Evolutionary conservation across 148 eudicot genomes (phyloP).

Genomic region (Chenopodium formosanum): DNA sequence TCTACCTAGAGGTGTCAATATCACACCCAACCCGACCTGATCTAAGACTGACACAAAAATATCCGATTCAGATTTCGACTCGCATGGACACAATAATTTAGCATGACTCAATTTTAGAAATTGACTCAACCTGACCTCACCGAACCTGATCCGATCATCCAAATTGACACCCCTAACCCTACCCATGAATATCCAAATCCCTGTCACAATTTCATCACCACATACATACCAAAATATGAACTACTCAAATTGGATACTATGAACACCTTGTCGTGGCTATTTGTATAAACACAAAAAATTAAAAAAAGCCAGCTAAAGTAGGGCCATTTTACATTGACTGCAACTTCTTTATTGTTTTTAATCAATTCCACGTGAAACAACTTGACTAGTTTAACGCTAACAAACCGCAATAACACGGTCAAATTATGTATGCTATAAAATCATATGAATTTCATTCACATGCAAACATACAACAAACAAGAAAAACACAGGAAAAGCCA

Average conservation of each 20-base stretch:
- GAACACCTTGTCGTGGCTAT: background rate
- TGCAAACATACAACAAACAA: background rate
- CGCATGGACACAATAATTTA: too few relatives aligned
- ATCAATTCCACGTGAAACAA: slow-evolving; percentile 5
- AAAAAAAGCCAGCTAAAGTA: slow-evolving; percentile 3
- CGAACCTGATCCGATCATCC: too few relatives aligned
- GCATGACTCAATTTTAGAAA: too few relatives aligned
- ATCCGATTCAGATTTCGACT: too few relatives aligned
- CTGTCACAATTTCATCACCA: background rate
- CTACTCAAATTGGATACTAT: background rate
- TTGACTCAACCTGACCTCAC: too few relatives aligned
- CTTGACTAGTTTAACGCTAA: background rate
- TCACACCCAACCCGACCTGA: too few relatives aligned
- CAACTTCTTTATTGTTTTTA: background rate
- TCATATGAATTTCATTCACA: background rate
- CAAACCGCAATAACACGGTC: slow-evolving; percentile 3
- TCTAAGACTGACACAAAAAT: too few relatives aligned
- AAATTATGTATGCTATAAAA: slow-evolving; percentile 8
- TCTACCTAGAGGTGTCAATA: too few relatives aligned
- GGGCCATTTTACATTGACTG: slow-evolving; percentile 14
- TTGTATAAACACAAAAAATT: background rate
- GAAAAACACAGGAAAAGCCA: background rate
- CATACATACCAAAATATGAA: background rate
- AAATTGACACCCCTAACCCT: too few relatives aligned
- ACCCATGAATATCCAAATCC: background rate